Evolutionary conservation across 2,329 filamentous ascomycete species (phyloP).

Genomic region (Trichoderma atrobrunneum): DNA sequence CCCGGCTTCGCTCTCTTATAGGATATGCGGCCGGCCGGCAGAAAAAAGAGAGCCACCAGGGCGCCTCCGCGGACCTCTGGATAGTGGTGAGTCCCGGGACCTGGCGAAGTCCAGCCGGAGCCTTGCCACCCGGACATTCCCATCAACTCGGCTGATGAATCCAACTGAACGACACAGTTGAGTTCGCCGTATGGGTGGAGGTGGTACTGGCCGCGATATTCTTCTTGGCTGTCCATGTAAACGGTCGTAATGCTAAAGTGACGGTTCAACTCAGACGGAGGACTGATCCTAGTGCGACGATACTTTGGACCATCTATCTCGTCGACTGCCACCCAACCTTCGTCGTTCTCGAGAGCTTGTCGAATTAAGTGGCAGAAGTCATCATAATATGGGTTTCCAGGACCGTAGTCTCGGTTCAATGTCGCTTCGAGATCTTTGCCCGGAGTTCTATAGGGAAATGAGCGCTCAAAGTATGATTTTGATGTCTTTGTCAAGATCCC

Average conservation of each 20-base stretch:
- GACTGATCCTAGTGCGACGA: constrained; percentile 44
- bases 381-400: constrained; percentile 42
- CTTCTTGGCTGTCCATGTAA: constrained; percentile 51
- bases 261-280: constrained; percentile 45
- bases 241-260: constrained; percentile 57
- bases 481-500: background rate
- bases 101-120: constrained; percentile 54
- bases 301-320: constrained; percentile 46
- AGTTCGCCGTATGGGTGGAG: constrained; percentile 54
- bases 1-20: constrained; percentile 43
- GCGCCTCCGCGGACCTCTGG: constrained; percentile 50
- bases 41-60: constrained; percentile 52
- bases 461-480: too few species aligned
- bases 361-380: constrained; percentile 40
- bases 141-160: constrained; percentile 48
- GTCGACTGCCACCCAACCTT: constrained; percentile 45
- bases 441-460: constrained; percentile 36
- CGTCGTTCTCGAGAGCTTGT: constrained; percentile 34
- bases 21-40: constrained; percentile 53
- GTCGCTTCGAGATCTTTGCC: constrained; percentile 43
- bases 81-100: constrained; percentile 56
- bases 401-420: constrained; percentile 44
- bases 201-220: constrained; percentile 53
- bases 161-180: constrained; percentile 53
- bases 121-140: constrained; percentile 57